Evolutionary conservation across 306 rosid genomes (phyloP).

Genomic region (Cicer arietinum): DNA sequence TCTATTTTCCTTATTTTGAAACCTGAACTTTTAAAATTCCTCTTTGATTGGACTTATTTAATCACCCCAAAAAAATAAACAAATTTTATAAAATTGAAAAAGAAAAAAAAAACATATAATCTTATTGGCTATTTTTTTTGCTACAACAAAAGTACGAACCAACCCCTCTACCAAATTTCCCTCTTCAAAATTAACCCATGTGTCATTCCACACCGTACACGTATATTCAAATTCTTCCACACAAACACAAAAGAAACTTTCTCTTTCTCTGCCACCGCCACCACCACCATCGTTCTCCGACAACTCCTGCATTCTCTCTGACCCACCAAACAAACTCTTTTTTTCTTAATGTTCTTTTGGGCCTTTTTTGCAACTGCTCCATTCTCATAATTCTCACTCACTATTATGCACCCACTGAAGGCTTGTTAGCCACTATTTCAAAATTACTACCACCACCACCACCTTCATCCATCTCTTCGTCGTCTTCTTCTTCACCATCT

Average conservation of each 20-base stretch:
- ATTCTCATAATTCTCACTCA: background rate
- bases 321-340: constrained; percentile 36
- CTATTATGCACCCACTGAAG: constrained; percentile 52
- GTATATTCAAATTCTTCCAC: constrained; percentile 37
- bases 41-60: constrained; percentile 54
- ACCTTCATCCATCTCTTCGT: constrained; percentile 51
- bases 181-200: constrained; percentile 28
- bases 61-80: constrained; percentile 58
- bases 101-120: constrained; percentile 37
- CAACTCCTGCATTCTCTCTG: constrained; percentile 48
- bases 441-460: constrained; percentile 48
- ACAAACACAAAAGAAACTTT: background rate
- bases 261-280: constrained; percentile 38
- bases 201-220: constrained; percentile 42
- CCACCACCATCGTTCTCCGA: constrained; percentile 34
- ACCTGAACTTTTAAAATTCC: constrained; percentile 34
- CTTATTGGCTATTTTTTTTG: constrained; percentile 44
- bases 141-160: constrained; percentile 46
- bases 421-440: constrained; percentile 69
- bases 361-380: constrained; percentile 4
- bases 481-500: constrained; percentile 38
- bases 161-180: constrained; percentile 11
- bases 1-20: constrained; percentile 44
- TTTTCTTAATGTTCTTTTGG: constrained; percentile 21
- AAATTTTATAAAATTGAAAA: constrained; percentile 53